A percentile compares a stretch with the other conserved stretches of the same genome.
These are phyloP conservation scores for Chimonanthus praecox DNA, from an alignment of 164 flowering plant species.

Conservation along the genomic window DNA sequence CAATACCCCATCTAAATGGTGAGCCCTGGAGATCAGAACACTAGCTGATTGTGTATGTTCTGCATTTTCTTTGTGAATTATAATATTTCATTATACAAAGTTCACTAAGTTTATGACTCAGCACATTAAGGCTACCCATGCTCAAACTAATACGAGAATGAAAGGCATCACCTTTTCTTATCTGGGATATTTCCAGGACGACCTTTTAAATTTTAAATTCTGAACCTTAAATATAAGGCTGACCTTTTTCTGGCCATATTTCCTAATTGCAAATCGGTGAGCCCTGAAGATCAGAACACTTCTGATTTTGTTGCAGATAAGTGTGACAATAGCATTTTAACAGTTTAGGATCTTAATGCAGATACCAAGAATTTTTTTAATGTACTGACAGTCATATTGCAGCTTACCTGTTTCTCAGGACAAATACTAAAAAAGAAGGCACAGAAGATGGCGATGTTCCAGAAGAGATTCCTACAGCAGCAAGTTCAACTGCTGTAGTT, in stretches of 20 bases:
- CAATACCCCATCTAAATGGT: too few relatives aligned
- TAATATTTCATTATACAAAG: too few relatives aligned
- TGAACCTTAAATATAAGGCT: neutral
- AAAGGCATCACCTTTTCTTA: too few relatives aligned
- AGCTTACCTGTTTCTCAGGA: slow-evolving; percentile 69
- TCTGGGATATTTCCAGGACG: too few relatives aligned
- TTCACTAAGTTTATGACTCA: too few relatives aligned
- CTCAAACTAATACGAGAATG: too few relatives aligned
- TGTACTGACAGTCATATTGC: slow-evolving; percentile 7
- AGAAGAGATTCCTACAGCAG: slow-evolving; percentile 27
- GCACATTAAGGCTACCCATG: too few relatives aligned
- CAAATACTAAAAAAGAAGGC: slow-evolving; percentile 49
- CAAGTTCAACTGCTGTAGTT: slow-evolving; percentile 10
- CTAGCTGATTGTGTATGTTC: too few relatives aligned
- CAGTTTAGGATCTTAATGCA: neutral
- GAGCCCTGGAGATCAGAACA: too few relatives aligned
- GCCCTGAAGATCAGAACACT: too few relatives aligned
- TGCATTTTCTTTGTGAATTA: too few relatives aligned
- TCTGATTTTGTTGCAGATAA: neutral
- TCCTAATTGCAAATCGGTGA: neutral
- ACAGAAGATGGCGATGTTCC: slow-evolving; percentile 30
- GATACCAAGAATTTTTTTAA: neutral
- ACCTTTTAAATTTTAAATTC: too few relatives aligned
- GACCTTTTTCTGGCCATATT: neutral
- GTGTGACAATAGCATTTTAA: neutral